These are phyloP conservation scores for Salix exigua DNA, from an alignment of 345 rosid species.

Conservation along the genomic window DNA sequence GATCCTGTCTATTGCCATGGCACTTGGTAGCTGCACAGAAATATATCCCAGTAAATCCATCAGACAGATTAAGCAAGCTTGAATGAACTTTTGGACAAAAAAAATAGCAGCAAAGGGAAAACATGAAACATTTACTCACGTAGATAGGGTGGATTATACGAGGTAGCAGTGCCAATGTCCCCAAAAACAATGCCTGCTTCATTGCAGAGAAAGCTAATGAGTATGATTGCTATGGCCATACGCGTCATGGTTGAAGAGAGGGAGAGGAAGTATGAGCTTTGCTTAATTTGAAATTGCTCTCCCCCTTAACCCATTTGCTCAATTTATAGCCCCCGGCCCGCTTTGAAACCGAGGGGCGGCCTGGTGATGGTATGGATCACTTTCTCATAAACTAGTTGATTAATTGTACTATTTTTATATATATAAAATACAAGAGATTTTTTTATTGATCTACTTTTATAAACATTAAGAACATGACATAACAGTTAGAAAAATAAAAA, in stretches of 20 bases:
- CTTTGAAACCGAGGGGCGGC: background rate
- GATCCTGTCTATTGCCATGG: background rate
- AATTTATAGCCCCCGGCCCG: background rate
- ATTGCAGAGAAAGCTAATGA: slow-evolving; percentile 2
- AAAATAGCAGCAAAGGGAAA: background rate
- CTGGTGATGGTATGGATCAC: no score
- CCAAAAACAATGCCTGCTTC: slow-evolving; percentile 10
- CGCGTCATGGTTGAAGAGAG: background rate
- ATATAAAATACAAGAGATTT: no score
- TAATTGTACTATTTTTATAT: no score
- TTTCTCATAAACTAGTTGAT: no score
- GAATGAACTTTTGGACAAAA: background rate
- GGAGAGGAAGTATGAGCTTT: background rate
- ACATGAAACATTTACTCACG: slow-evolving; percentile 15
- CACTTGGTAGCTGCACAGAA: slow-evolving; percentile 5
- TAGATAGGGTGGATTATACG: slow-evolving; percentile 28
- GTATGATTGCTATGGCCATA: background rate
- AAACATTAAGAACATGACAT: no score
- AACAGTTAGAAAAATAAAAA: no score
- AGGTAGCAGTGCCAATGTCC: slow-evolving; percentile 29
- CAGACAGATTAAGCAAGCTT: background rate
- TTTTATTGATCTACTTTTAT: no score
- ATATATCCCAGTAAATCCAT: background rate
- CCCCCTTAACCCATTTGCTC: background rate
- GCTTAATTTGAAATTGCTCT: background rate